Evolutionary conservation across 305 asterid genomes (phyloP).

Genomic region (Ilex paraguariensis): DNA sequence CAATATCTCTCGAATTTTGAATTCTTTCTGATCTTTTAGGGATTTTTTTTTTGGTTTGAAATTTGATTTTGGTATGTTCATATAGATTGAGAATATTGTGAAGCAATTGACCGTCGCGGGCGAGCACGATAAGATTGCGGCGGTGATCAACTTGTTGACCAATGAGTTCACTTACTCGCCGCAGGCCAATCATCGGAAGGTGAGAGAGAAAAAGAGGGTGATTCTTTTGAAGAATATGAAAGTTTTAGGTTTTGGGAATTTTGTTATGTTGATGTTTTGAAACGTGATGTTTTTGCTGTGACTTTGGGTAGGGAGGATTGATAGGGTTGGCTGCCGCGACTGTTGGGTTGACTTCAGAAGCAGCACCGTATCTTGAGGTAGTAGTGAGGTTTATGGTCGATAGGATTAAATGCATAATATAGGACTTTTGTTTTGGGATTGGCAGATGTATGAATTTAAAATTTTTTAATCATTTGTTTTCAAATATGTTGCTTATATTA

Average conservation of each 20-base stretch:
- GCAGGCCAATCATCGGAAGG: background rate
- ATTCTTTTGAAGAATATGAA: too few relatives aligned
- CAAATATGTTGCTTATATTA: too few relatives aligned
- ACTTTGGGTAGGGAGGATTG: slow-evolving; percentile 18
- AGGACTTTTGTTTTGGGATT: background rate
- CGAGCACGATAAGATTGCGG: background rate
- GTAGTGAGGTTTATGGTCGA: background rate
- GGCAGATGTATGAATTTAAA: background rate
- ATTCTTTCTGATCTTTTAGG: too few relatives aligned
- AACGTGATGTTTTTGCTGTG: background rate
- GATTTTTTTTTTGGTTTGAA: background rate
- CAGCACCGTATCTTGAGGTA: slow-evolving; percentile 22
- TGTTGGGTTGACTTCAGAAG: slow-evolving; percentile 21
- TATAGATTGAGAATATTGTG: background rate
- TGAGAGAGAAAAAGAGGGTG: too few relatives aligned
- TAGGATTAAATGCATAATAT: too few relatives aligned
- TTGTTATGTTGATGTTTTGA: too few relatives aligned
- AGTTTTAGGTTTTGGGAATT: too few relatives aligned
- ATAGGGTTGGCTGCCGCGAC: slow-evolving; percentile 22
- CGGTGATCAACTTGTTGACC: background rate
- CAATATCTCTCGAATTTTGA: too few relatives aligned
- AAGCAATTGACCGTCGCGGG: background rate
- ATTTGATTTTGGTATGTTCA: background rate
- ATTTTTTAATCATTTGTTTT: too few relatives aligned
- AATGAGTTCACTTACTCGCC: background rate